Percentiles rank a stretch among this genome's conserved stretches.
phyloP scores from a whole-genome alignment of 192 early-diverging fungal species.

The Anaeromyces robustus region DNA sequence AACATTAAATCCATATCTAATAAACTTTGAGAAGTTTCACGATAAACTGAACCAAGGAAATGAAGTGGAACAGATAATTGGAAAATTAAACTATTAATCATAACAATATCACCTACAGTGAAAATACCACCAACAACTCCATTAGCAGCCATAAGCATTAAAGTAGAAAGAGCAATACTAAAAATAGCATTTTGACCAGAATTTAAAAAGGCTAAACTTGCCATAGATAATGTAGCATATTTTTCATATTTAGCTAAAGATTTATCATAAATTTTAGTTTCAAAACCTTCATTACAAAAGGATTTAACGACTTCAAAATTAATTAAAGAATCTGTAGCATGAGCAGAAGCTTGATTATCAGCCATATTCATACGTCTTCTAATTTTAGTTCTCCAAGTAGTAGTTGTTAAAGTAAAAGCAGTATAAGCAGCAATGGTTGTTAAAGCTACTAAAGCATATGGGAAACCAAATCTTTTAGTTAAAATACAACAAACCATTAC shows the following conservation, averaged over 20 bases:
- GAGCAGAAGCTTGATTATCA: conserved; percentile 86
- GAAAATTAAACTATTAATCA: conserved; percentile 97
- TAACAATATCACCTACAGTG: conserved; percentile 94
- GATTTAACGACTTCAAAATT: conserved; percentile 98
- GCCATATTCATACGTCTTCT: conserved; percentile 86
- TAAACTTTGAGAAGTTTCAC: conserved; percentile 85
- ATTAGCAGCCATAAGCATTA: conserved; percentile 93
- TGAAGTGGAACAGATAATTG: conserved; percentile 94
- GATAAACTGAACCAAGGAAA: conserved; percentile 94
- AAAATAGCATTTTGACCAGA: conserved; percentile 94
- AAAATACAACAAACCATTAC: conserved; percentile 88
- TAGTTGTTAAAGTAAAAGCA: conserved; percentile 46
- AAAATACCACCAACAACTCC: conserved; percentile 63
- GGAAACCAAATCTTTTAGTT: conserved; percentile 37
- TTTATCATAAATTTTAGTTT: conserved; percentile 74
- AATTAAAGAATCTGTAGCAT: conserved; percentile 87
- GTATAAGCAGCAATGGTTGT: conserved; percentile 41
- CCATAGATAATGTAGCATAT: conserved; percentile 79
- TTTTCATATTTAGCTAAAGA: conserved; percentile 81
- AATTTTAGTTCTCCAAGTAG: conserved; percentile 66
- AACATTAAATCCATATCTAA: conserved; percentile 98
- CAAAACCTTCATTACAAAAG: conserved; percentile 87
- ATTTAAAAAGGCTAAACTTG: conserved; percentile 80
- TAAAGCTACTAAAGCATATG: conserved; percentile 57
- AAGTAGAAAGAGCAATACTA: conserved; percentile 70